These are phyloP conservation scores for Exophiala dermatitidis DNA, from an alignment of 2,329 filamentous ascomycete genomes.

Conservation along the genomic window DNA sequence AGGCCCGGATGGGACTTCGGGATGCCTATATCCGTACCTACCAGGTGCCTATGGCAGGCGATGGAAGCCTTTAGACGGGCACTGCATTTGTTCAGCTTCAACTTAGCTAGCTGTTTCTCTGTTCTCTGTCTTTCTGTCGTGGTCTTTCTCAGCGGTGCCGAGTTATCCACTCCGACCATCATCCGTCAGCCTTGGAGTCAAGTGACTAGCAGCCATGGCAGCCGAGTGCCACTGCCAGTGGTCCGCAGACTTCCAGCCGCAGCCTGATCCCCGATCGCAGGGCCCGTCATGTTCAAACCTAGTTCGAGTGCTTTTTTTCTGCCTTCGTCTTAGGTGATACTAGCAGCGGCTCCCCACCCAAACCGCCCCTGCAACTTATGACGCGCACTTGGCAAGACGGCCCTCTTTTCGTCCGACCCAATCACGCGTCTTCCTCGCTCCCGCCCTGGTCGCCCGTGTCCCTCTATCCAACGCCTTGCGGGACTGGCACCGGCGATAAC, in stretches of 20 bases:
- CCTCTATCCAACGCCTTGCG: constrained; percentile 5
- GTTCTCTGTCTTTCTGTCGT: neutral
- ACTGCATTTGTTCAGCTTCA: too few species aligned
- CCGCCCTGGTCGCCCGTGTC: constrained; percentile 5
- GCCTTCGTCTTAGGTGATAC: too few species aligned
- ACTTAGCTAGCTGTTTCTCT: neutral
- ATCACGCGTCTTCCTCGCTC: neutral
- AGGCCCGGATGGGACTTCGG: too few species aligned
- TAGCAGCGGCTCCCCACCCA: too few species aligned
- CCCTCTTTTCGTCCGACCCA: neutral
- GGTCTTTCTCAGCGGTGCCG: neutral
- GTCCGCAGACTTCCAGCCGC: neutral
- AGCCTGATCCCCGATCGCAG: neutral
- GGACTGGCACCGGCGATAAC: constrained; percentile 9
- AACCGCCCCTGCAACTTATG: neutral
- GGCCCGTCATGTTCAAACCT: too few species aligned
- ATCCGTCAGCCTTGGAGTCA: neutral
- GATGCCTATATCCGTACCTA: too few species aligned
- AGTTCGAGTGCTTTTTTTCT: too few species aligned
- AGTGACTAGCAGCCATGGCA: neutral
- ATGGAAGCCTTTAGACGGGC: too few species aligned
- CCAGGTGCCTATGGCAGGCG: too few species aligned
- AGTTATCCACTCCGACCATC: neutral
- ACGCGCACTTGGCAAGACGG: neutral
- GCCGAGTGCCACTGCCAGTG: too few species aligned